phyloP scores from a whole-genome alignment of 768 basidiomycete species.

The Leccinum ochraceum region DNA sequence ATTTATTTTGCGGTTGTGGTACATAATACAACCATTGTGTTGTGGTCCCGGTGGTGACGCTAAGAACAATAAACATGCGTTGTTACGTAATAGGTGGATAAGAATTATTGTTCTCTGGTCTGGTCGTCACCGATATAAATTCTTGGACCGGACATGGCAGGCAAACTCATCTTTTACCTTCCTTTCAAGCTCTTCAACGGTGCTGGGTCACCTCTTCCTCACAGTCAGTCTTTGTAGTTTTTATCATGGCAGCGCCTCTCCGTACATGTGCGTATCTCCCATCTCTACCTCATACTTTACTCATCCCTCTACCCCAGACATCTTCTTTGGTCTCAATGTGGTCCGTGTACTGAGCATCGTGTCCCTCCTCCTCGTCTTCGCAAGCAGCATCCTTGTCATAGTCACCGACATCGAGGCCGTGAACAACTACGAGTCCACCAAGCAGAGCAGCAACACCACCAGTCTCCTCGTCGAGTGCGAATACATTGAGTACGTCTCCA shows the following conservation, averaged over 20 bases:
- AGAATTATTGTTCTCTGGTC: constrained; percentile 2
- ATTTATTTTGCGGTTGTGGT: constrained; percentile 1
- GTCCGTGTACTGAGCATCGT: constrained; percentile 81
- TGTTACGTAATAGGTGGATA: constrained; percentile 19
- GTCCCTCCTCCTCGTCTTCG: constrained; percentile 74
- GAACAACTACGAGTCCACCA: constrained; percentile 56
- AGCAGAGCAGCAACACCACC: constrained; percentile 33
- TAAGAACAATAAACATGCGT: constrained; percentile 23
- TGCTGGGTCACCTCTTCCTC: constrained; percentile 35
- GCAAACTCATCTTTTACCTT: constrained; percentile 6
- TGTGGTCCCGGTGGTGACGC: constrained; percentile 10
- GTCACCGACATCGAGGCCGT: constrained; percentile 76
- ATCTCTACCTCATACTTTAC: not conserved
- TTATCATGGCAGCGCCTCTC: constrained; percentile 26
- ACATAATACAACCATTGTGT: constrained; percentile 5
- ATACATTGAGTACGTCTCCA: constrained; percentile 67
- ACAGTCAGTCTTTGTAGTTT: constrained; percentile 17
- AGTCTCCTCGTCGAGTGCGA: constrained; percentile 55
- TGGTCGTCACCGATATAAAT: constrained; percentile 34
- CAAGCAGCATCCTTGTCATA: constrained; percentile 74
- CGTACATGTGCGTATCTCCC: constrained; percentile 46
- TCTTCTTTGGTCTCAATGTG: constrained; percentile 78
- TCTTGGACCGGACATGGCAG: not conserved
- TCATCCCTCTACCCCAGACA: constrained; percentile 35
- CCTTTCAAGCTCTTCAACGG: constrained; percentile 19